Base-by-base conservation (phyloP, 768 basidiomycete species). In the Mycena haematopus region DNA sequence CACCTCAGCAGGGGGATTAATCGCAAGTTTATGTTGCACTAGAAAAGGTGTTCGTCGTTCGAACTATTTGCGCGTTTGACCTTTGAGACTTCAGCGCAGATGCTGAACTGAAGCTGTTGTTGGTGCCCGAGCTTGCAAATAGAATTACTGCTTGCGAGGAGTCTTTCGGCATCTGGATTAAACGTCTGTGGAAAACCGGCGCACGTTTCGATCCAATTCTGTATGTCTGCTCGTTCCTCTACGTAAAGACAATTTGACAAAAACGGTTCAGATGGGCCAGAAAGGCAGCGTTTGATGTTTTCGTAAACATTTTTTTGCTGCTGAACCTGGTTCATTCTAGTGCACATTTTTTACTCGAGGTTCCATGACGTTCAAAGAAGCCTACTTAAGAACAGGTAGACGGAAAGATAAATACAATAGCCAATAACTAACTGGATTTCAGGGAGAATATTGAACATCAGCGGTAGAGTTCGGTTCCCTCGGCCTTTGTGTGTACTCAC, bases 291-390 rank as follows among this genome's bases (percentile, higher is more conserved):
- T 31, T 31, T 9, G 9, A 31, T 31, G 75, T 68, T 33, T 27
- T 47, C 8, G 11, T 50, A 3, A 36, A 14, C 36, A 58, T 19
- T 31, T 31, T 31, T 31, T 31, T 31, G n/a, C n/a, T 31, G 29
- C 29, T 29, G 29, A 58, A 21, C 52, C 36, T 29, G 49, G 49
- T 46, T 0, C 42, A n/a, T n/a, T n/a, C 21, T 59, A 95, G 93
- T 86, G 90, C 54, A 80, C 86, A 14, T 99, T 93, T 78, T 98
- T 96, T 73, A 96, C 95, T 9, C 84, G 88, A 62, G 96, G 96
- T 3, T 95, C 93, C 1, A 86, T 93, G 85, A 99, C 96, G 2
- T 99, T 99, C 78, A 87, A 86, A 52, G 97, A 99, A 73, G 96
- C 96, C 1, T 99, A 96, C 70, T 77, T 93, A 70, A 82, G 90